Evolutionary conservation across 2,329 filamentous ascomycete species (phyloP).

Genomic region (Pseudogymnoascus sp.): DNA sequence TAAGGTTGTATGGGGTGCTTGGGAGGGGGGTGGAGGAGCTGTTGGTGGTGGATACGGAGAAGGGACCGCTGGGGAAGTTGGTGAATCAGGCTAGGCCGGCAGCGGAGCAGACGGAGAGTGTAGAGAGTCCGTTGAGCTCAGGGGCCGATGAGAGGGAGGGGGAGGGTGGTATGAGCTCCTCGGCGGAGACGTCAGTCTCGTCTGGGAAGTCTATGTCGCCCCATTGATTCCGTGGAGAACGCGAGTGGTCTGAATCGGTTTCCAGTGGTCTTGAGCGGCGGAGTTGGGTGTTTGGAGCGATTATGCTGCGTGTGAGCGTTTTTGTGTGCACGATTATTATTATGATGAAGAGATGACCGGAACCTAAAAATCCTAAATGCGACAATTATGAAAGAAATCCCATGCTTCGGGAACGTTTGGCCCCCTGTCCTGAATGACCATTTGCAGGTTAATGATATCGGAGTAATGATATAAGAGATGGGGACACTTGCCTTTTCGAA

Average conservation of each 20-base stretch:
- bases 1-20: slow-evolving; percentile 58
- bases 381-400: not conserved
- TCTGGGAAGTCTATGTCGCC: not conserved
- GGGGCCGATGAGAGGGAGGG: not conserved
- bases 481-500: not conserved
- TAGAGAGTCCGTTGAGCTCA: not conserved
- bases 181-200: not conserved
- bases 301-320: not conserved
- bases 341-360: not conserved
- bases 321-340: not conserved
- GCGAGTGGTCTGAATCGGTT: not conserved
- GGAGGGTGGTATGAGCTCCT: not conserved
- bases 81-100: not conserved
- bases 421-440: not conserved
- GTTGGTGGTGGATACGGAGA: slow-evolving; percentile 51
- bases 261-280: not conserved
- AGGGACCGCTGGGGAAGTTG: not conserved
- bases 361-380: too few relatives aligned
- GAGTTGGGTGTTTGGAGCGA: not conserved
- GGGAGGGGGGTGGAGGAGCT: slow-evolving; percentile 59
- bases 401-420: not conserved
- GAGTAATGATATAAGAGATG: not conserved
- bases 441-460: not conserved
- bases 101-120: not conserved
- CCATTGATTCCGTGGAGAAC: not conserved